These are phyloP conservation scores for Lodderomyces parapsilosis DNA, from an alignment of 1,139 yeast genomes.

Conservation along the genomic window DNA sequence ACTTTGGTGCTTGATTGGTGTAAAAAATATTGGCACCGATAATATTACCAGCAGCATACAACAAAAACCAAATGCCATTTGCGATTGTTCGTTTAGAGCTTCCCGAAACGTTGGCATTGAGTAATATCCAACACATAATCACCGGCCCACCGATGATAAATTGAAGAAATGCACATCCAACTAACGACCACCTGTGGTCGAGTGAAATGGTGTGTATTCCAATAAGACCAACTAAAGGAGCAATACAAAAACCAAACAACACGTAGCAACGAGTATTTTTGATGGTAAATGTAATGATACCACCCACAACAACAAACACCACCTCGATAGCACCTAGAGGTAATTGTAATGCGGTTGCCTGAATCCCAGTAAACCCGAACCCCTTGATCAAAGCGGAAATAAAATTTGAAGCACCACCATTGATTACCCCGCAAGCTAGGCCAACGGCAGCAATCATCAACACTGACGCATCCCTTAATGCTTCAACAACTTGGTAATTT, in stretches of 20 bases:
- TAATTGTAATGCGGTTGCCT: slow-evolving; percentile 27
- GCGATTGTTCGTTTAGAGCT: slow-evolving; percentile 25
- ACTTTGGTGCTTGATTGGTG: slow-evolving; percentile 29
- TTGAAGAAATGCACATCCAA: slow-evolving; percentile 36
- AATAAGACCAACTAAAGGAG: slow-evolving; percentile 25
- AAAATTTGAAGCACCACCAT: slow-evolving; percentile 31
- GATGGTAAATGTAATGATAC: slow-evolving; percentile 20
- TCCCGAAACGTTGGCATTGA: slow-evolving; percentile 27
- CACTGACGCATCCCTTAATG: slow-evolving; percentile 24
- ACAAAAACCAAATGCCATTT: slow-evolving; percentile 25
- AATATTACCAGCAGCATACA: slow-evolving; percentile 31
- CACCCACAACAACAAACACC: slow-evolving; percentile 28
- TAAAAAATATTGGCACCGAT: slow-evolving; percentile 30
- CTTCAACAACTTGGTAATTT: slow-evolving; percentile 23
- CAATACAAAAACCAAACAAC: slow-evolving; percentile 20
- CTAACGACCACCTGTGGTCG: slow-evolving; percentile 23
- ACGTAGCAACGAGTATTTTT: slow-evolving; percentile 20
- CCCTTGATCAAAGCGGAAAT: slow-evolving; percentile 26
- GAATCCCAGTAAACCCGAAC: slow-evolving; percentile 25
- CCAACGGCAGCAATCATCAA: slow-evolving; percentile 28
- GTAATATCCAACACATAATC: slow-evolving; percentile 29
- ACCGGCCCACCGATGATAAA: slow-evolving; percentile 33
- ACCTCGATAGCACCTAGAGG: slow-evolving; percentile 34
- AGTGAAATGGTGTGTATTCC: slow-evolving; percentile 22
- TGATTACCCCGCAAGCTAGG: slow-evolving; percentile 25